Base-by-base conservation (phyloP, 2,329 filamentous ascomycete genomes). In the Aspergillus unguis region DNA sequence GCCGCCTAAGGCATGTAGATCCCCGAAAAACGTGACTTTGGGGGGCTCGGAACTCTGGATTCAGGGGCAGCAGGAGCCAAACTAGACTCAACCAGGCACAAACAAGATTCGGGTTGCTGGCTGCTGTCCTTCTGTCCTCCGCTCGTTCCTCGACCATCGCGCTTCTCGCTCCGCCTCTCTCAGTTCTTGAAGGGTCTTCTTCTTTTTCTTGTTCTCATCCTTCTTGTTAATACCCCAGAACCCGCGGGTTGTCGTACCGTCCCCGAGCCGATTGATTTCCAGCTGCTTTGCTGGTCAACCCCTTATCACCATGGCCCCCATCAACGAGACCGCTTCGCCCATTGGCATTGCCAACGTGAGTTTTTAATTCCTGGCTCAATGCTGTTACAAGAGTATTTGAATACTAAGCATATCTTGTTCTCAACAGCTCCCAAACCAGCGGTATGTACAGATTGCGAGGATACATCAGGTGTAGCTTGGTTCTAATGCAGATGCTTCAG, bases 341-440 rank as follows among this genome's bases (percentile, higher is more conserved):
- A 87, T 87, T 81, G 84, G 84, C 77, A 87, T 87, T 83, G 84
- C 84, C 80, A 86, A 87, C 72, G 83, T 86, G 75, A 73, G 82
- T 82, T 8, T 41, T 40, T 4, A 7, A 37, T 50, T 48, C 44
- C 48, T 23, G 53, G 36, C 28, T 5, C 17, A 4, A 29, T 38
- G 9, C 37, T 3, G 6, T n/a, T 11, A 11, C 27, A 44, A 28
- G 48, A 25, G 29, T 11, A 7, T 10, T 31, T 35, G 17, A 17
- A 50, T 32, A 7, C 63, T 44, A 63, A 73, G 78, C 58, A 78
- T 62, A 29, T 51, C 37, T 25, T 28, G 45, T 49, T 45, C 51
- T 60, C 43, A 57, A 57, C 66, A 86, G 83, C 77, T 87, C 65
- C 84, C 84, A 65, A 87, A 87, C 75, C 84, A 87, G 78, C 80